Percentiles rank a stretch among this genome's conserved stretches.
Conservation (phyloP, 2,329 filamentous ascomycete genomes). For the Rhynchosporium graminicola region DNA sequence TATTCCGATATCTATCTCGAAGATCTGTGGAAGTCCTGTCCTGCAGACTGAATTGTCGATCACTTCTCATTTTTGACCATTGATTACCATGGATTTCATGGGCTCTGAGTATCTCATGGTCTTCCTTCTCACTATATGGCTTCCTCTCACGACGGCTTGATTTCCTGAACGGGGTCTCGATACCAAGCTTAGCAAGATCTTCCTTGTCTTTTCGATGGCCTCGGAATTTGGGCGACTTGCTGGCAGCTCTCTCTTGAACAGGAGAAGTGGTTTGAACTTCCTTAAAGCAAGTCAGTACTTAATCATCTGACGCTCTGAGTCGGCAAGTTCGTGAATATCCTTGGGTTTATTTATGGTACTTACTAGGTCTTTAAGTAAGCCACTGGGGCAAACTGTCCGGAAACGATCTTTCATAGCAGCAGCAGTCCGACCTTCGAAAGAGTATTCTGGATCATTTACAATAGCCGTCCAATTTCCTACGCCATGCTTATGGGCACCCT, state of each 20-base stretch:
- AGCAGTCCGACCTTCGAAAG: conserved; percentile 61
- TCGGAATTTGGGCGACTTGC: conserved; percentile 38
- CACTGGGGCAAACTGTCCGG: conserved; percentile 64
- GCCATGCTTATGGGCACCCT: conserved; percentile 63
- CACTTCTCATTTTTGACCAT: conserved; percentile 66
- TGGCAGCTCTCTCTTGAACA: neutral
- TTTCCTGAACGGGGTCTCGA: conserved; percentile 62
- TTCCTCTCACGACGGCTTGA: conserved; percentile 60
- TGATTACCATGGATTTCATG: conserved; percentile 61
- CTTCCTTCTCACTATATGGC: conserved; percentile 63
- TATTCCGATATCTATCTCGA: conserved; percentile 64
- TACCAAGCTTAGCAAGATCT: conserved; percentile 58
- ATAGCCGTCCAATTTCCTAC: conserved; percentile 68
- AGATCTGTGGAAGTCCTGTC: conserved; percentile 63
- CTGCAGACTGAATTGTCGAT: conserved; percentile 58
- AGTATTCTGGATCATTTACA: conserved; percentile 51
- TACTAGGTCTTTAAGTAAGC: conserved; percentile 43
- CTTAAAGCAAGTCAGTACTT: conserved; percentile 47
- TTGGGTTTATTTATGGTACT: conserved; percentile 20
- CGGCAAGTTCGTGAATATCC: conserved; percentile 34
- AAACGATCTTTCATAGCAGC: conserved; percentile 68
- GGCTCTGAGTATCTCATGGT: conserved; percentile 61
- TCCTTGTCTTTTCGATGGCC: conserved; percentile 58
- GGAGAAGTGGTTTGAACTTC: conserved; percentile 22
- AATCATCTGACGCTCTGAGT: conserved; percentile 52